Evolutionary conservation across 176 grass and related monocot species (phyloP), one percentile per base, ranked within the genome.

Genomic region (Musa acuminata): DNA sequence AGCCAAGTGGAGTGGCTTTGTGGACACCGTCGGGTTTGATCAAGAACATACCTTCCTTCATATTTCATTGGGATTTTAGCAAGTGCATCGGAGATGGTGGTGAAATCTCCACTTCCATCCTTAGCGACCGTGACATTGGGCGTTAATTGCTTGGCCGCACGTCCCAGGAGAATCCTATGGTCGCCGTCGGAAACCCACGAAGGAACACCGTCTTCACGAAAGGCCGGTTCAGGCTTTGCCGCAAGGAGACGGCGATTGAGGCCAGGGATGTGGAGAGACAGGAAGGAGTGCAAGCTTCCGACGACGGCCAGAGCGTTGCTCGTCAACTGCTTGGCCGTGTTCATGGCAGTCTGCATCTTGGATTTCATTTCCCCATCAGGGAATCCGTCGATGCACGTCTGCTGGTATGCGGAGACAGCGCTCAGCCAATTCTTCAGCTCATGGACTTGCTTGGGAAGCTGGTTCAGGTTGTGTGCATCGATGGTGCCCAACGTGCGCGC

Each of bases 401-500:
- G n/a, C 49, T 77, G 75, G 59, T 65, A 77, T 4, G 75, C 16
- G 29, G 25, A 11, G 20, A 52, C 75, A 0, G 75, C 75, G 75
- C 75, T 77, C 1, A 77, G 48, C 75, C 75, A 77, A 60, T 49
- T 77, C 59, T 51, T 50, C 12, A 77, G 60, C 11, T 77, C 75
- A 8, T 64, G 35, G 55, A 26, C 23, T 13, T 27, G 3, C 7
- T 35, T 29, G 8, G 72, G 14, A 22, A 74, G 52, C 25, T 57
- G 75, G 29, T 86, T 85, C 26, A 86, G 75, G 17, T 80, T 63
- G 67, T 69, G 51, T 10, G 29, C 53, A 54, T 92, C 87, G 53
- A 92, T 82, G 58, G 73, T 76, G 1, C 24, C 3, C 24, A 92
- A 54, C 50, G 93, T 90, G 59, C 65, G 62, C 27, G 55, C 73